Evolutionary conservation across 148 eudicot species (phyloP), one percentile per base, ranked within the genome.

Genomic region (Amaranthus hypochondriacus): DNA sequence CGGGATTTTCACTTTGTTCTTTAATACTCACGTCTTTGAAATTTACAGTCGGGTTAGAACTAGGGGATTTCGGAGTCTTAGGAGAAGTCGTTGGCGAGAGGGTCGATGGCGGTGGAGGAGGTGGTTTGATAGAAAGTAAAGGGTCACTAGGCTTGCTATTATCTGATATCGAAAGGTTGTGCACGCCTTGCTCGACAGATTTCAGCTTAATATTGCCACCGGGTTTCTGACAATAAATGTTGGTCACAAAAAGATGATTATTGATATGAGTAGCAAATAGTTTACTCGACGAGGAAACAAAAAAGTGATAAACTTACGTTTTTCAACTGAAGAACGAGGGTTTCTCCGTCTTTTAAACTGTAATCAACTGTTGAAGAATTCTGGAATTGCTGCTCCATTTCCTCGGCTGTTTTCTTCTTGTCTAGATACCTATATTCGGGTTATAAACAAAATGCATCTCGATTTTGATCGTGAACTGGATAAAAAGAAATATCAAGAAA

Each of bases 371-470:
- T 70, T n/a, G 97, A 87, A 65, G 88, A 81, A 21, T 86, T 85
- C 83, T 92, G 93, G 84, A 80, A 88, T 61, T 92, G 93, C 71
- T 95, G 89, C 82, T 95, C 99, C 99, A 95, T 95, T 86, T 95
- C 99, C 85, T 92, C 97, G 28, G 99, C 99, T 62, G 96, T 87
- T 85, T 90, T 89, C 88, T 95, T 95, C 85, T 95, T 95, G 75
- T 95, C 78, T 8, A 95, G 88, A 75, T 95, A 95, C 87, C 98
- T 95, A 15, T 7, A 44, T 63, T 28, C 18, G 21, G 6, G 18
- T 77, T 5, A 62, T 44, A 11, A 46, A 56, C 2, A 46, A 12
- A 7, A 46, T 39, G 68, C 60, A 60, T 60, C 53, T 74, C 7
- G 51, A 60, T 9, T 48, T 69, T 68, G 60, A 39, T 60, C 4